phyloP scores from a whole-genome alignment of 192 early-diverging fungal genomes.

The Podochytrium sp. region DNA sequence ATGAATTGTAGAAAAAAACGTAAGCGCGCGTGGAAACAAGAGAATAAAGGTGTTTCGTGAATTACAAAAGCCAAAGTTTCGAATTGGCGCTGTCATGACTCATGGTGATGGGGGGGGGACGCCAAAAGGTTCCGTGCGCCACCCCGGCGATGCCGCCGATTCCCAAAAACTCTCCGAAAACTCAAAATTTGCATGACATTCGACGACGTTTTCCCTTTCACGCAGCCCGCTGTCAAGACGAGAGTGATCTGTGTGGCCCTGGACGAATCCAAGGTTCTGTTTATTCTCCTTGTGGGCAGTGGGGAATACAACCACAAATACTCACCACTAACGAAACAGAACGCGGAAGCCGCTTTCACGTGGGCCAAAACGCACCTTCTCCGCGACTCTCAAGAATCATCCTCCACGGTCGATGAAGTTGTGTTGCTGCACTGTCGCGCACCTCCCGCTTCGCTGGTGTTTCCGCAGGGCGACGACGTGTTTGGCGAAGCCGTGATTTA shows the following conservation, averaged over 20 bases:
- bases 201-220: slow-evolving; percentile 7
- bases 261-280: background rate
- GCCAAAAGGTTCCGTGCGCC: too few relatives aligned
- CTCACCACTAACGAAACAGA: background rate
- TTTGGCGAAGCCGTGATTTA: background rate
- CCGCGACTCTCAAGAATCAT: background rate
- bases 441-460: too few relatives aligned
- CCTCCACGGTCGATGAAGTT: background rate
- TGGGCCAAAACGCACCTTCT: background rate
- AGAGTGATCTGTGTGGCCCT: background rate
- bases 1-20: too few relatives aligned
- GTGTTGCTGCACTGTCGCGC: background rate
- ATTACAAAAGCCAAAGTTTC: too few relatives aligned
- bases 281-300: background rate
- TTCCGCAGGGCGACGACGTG: background rate
- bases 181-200: background rate
- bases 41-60: too few relatives aligned
- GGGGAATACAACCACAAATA: background rate
- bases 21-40: too few relatives aligned
- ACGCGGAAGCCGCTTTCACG: background rate
- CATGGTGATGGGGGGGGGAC: too few relatives aligned
- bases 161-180: background rate
- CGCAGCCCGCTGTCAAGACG: background rate
- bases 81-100: too few relatives aligned
- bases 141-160: too few relatives aligned